Evolutionary conservation across 2,329 filamentous ascomycete genomes (phyloP).

Genomic region (Xylariaceae sp.): DNA sequence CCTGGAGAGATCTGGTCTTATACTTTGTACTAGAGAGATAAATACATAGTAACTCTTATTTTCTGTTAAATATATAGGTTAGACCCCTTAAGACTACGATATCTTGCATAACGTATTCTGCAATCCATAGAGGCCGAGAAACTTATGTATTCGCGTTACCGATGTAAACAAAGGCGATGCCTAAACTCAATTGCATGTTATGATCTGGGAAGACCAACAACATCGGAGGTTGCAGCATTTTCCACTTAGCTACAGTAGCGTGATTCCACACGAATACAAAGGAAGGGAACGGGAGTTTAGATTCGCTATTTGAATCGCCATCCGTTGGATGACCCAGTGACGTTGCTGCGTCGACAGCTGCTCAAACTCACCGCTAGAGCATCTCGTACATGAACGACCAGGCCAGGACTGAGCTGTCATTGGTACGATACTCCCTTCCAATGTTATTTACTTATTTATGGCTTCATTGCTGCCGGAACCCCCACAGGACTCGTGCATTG

Average conservation of each 20-base stretch:
- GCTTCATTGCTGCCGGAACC: constrained; percentile 15
- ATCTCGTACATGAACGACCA: neutral
- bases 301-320: neutral
- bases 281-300: neutral
- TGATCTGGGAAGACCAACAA: constrained; percentile 24
- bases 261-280: neutral
- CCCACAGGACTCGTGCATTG: constrained; percentile 2
- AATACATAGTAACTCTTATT: too few relatives aligned
- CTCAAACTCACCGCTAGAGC: constrained; percentile 22
- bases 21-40: too few relatives aligned
- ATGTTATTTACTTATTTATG: constrained; percentile 21
- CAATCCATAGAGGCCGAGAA: neutral
- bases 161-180: constrained; percentile 29
- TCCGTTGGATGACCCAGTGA: constrained; percentile 11
- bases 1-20: too few relatives aligned
- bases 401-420: constrained; percentile 14
- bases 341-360: constrained; percentile 12
- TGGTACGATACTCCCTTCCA: constrained; percentile 9
- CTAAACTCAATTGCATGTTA: neutral
- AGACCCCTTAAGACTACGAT: too few relatives aligned
- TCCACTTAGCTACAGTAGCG: constrained; percentile 27
- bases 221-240: constrained; percentile 18
- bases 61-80: too few relatives aligned
- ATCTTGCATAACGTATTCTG: too few relatives aligned
- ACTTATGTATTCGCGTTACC: constrained; percentile 13